phyloP scores from a whole-genome alignment of 23 red algal species.

The Gracilaria domingensis region DNA sequence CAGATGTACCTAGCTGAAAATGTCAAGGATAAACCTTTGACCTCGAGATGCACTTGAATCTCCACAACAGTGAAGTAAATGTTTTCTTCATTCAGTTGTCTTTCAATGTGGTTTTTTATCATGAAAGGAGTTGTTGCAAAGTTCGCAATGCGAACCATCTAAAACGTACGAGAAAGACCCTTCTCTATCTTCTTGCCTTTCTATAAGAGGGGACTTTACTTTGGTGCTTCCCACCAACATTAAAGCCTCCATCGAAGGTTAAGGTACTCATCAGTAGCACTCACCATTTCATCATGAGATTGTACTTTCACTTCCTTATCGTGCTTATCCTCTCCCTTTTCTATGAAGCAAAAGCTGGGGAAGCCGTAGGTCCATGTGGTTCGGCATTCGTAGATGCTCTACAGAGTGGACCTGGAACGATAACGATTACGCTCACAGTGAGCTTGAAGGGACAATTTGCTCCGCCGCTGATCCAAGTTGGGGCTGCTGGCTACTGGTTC shows the following conservation, averaged over 20 bases:
- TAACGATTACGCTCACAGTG: slow-evolving; percentile 9
- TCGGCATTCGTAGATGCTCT: neutral
- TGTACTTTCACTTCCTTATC: neutral
- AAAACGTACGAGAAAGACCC: too few species aligned
- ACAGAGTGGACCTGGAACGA: neutral
- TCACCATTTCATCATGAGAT: neutral
- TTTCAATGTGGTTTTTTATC: too few species aligned
- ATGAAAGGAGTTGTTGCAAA: too few species aligned
- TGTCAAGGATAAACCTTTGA: too few species aligned
- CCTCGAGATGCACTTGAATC: too few species aligned
- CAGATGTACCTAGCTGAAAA: too few species aligned
- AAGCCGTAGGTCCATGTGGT: slow-evolving; percentile 5
- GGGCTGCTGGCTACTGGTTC: slow-evolving; percentile 3
- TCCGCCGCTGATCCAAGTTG: slow-evolving; percentile 14
- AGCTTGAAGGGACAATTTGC: slow-evolving; percentile 15
- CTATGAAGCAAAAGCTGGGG: neutral
- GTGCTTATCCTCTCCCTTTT: neutral
- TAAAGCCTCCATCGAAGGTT: neutral
- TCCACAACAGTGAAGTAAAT: too few species aligned
- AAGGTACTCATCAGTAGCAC: neutral
- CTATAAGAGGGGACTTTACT: too few species aligned
- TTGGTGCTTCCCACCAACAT: too few species aligned
- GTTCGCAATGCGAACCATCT: too few species aligned
- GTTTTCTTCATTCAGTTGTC: too few species aligned
- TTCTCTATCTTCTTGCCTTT: too few species aligned